These are phyloP conservation scores for Xylaria nigripes DNA, from an alignment of 495 filamentous ascomycete genomes.

Conservation along the genomic window DNA sequence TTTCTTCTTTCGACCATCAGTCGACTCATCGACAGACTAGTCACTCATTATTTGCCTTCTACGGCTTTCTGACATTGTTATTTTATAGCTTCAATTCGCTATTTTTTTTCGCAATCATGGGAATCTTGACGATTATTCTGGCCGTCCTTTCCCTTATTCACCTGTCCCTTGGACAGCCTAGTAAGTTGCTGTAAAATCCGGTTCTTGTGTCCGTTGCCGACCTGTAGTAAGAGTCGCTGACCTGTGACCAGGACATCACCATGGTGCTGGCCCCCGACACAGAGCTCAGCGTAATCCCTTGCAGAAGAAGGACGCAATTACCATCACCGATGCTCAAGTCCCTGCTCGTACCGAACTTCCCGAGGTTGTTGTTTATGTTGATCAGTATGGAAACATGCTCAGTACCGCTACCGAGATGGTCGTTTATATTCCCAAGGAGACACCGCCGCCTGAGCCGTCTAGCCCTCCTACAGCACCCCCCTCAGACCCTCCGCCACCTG, in stretches of 20 bases:
- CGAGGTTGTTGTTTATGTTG: conserved; percentile 56
- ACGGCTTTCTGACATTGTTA: background rate
- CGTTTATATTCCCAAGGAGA: conserved; percentile 20
- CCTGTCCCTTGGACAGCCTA: conserved; percentile 21
- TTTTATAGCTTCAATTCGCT: background rate
- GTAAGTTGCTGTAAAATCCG: conserved; percentile 15
- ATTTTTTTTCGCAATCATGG: conserved; percentile 16
- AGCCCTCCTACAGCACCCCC: conserved; percentile 9
- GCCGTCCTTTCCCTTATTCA: conserved; percentile 17
- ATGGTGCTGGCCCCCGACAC: conserved; percentile 16
- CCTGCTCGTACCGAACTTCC: conserved; percentile 20
- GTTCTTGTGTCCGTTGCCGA: background rate
- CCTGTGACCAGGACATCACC: conserved; percentile 14
- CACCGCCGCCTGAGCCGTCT: conserved; percentile 3
- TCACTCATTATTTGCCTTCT: conserved; percentile 13
- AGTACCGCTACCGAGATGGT: conserved; percentile 28
- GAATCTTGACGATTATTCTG: conserved; percentile 11
- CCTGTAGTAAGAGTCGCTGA: conserved; percentile 5
- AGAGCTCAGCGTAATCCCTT: conserved; percentile 10
- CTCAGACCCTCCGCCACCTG: conserved; percentile 11
- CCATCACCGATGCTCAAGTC: conserved; percentile 17
- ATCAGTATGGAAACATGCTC: conserved; percentile 51
- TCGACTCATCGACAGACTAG: conserved; percentile 13
- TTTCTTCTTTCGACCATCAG: conserved; percentile 7
- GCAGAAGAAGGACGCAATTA: conserved; percentile 15